Evolutionary conservation across 2,329 filamentous ascomycete species (phyloP).

Genomic region (Pseudogymnoascus sp.): DNA sequence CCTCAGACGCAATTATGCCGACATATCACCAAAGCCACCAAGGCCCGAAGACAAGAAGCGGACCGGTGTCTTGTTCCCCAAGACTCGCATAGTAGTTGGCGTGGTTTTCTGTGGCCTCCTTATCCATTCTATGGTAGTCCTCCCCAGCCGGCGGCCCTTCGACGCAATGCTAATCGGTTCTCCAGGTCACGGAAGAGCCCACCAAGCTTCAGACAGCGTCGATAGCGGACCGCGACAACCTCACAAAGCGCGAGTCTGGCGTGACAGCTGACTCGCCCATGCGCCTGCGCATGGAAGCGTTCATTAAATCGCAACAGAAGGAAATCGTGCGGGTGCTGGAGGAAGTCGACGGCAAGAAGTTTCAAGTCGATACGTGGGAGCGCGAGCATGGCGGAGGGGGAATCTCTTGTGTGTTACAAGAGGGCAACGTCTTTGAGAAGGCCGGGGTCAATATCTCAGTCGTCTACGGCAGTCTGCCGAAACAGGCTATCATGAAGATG

Average conservation of each 20-base stretch:
- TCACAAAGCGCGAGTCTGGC: slow-evolving; percentile 68
- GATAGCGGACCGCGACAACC: slow-evolving; percentile 76
- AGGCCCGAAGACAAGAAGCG: slow-evolving; percentile 11
- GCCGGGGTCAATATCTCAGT: slow-evolving; percentile 91
- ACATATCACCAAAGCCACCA: slow-evolving; percentile 10
- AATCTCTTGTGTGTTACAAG: slow-evolving; percentile 88
- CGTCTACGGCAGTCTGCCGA: slow-evolving; percentile 84
- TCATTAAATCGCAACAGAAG: slow-evolving; percentile 88
- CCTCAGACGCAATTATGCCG: slow-evolving; percentile 21
- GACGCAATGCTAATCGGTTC: slow-evolving; percentile 18
- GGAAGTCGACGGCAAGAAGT: slow-evolving; percentile 71
- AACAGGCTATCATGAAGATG: slow-evolving; percentile 86
- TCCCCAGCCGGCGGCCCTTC: neutral
- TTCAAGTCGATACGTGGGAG: slow-evolving; percentile 78
- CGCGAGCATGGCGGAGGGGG: slow-evolving; percentile 85
- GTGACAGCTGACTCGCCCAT: slow-evolving; percentile 77
- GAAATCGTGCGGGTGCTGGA: slow-evolving; percentile 78
- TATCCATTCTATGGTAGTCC: slow-evolving; percentile 42
- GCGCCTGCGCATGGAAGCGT: slow-evolving; percentile 94
- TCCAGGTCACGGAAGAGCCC: slow-evolving; percentile 26
- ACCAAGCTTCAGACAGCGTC: slow-evolving; percentile 51
- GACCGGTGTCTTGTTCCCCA: slow-evolving; percentile 34
- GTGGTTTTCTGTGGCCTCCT: slow-evolving; percentile 39
- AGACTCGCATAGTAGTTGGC: slow-evolving; percentile 39
- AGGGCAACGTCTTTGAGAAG: slow-evolving; percentile 96